phyloP scores from a whole-genome alignment of 2,329 filamentous ascomycete species.

The Cercospora sp. region DNA sequence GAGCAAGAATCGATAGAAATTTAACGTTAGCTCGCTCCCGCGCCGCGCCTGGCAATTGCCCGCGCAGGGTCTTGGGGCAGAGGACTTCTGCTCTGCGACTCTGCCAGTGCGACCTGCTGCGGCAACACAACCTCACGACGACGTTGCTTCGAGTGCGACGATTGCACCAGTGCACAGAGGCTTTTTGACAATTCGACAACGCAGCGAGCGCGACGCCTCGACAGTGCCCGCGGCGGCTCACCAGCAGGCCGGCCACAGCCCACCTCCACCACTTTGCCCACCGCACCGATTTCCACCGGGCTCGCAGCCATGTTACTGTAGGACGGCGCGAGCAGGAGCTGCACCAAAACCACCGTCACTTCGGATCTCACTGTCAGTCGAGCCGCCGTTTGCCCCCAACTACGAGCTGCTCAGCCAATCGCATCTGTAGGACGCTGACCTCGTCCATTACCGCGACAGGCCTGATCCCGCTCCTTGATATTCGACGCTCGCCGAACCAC shows the following conservation, averaged over 20 bases:
- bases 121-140: conserved; percentile 1
- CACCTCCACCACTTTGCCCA: conserved; percentile 8
- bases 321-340: conserved; percentile 12
- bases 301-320: conserved; percentile 16
- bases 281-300: neutral
- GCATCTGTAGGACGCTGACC: conserved; percentile 9
- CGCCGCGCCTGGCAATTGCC: neutral
- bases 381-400: neutral
- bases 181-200: neutral
- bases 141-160: conserved; percentile 4
- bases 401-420: neutral
- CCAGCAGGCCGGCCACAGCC: conserved; percentile 6
- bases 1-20: conserved; percentile 2
- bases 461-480: conserved; percentile 7
- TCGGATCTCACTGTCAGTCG: conserved; percentile 17
- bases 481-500: conserved; percentile 4
- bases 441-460: conserved; percentile 10
- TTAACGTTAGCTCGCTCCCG: conserved; percentile 6
- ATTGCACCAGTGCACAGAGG: neutral
- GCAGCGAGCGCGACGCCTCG: conserved; percentile 1
- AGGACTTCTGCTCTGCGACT: conserved; percentile 5
- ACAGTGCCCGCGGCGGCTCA: conserved; percentile 1
- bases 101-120: neutral
- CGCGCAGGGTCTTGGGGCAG: conserved; percentile 2
- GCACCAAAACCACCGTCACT: conserved; percentile 4